Conservation (phyloP, 1,284 basidiomycete genomes). For the Boletus sp. region DNA sequence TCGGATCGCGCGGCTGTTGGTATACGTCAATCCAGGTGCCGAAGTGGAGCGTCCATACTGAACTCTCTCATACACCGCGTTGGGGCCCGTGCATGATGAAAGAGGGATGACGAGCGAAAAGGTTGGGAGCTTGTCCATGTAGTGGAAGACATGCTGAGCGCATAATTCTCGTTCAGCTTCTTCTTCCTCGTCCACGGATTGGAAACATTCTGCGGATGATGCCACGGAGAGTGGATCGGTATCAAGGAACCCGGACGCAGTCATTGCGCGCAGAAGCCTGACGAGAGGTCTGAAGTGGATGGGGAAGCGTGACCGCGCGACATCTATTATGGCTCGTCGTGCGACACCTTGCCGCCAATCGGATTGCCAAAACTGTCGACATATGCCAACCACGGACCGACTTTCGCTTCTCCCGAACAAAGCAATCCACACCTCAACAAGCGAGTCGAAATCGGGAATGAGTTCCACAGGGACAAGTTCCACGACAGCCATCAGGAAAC, state of each 20-base stretch:
- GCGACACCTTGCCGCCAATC: constrained; percentile 65
- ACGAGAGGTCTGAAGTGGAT: constrained; percentile 74
- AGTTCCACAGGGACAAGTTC: constrained; percentile 76
- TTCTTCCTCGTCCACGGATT: constrained; percentile 32
- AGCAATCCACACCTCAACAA: constrained; percentile 79
- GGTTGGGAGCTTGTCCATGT: constrained; percentile 71
- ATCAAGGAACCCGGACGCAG: constrained; percentile 69
- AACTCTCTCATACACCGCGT: constrained; percentile 71
- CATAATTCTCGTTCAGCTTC: constrained; percentile 46
- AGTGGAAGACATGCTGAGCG: constrained; percentile 71
- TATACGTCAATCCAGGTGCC: constrained; percentile 61
- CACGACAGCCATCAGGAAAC: constrained; percentile 70
- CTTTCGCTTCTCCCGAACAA: constrained; percentile 81
- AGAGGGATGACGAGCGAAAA: constrained; percentile 76
- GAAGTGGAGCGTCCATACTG: constrained; percentile 56
- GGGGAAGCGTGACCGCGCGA: constrained; percentile 80
- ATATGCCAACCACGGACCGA: constrained; percentile 68
- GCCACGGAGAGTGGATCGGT: constrained; percentile 63
- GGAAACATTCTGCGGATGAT: constrained; percentile 51
- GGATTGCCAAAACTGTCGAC: constrained; percentile 76
- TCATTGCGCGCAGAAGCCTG: constrained; percentile 76
- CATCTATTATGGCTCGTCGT: constrained; percentile 78
- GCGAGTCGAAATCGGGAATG: constrained; percentile 69
- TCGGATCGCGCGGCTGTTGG: constrained; percentile 66
- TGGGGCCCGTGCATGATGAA: constrained; percentile 58